Conservation (phyloP, 2,329 filamentous ascomycete genomes). For the Fusarium pseudoanthophilum region DNA sequence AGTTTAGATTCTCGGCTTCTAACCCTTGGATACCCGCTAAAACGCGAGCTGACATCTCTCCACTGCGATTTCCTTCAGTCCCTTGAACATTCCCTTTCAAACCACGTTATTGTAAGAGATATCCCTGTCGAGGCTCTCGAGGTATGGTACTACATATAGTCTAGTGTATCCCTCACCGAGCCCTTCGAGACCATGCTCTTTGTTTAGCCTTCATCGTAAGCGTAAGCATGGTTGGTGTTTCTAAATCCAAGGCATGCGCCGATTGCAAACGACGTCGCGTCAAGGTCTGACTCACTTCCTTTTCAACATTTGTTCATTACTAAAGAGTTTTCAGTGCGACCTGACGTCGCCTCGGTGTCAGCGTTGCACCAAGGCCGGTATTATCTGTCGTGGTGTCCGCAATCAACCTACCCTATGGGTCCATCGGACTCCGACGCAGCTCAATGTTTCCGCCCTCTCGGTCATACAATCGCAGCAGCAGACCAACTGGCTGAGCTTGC, state of each 20-base stretch:
- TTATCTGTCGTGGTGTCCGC: neutral
- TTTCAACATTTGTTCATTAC: fast-evolving
- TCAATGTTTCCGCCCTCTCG: neutral
- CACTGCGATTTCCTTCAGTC: neutral
- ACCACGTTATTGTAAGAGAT: neutral
- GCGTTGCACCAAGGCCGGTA: conserved; percentile 4
- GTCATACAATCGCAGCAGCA: neutral
- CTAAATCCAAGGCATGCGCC: conserved; percentile 12
- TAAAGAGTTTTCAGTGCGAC: neutral
- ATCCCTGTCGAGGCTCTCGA: neutral
- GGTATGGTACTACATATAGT: neutral
- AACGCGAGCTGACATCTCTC: neutral
- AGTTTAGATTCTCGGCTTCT: neutral
- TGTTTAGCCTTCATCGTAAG: fast-evolving
- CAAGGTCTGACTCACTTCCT: neutral
- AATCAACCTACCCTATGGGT: conserved; percentile 10
- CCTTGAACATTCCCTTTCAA: neutral
- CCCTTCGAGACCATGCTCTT: fast-evolving
- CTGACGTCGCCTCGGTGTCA: neutral
- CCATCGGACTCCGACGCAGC: neutral
- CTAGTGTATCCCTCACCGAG: neutral
- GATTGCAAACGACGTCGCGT: conserved; percentile 19
- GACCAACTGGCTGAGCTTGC: neutral
- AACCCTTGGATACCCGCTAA: neutral
- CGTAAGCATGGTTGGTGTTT: conserved; percentile 4